These are phyloP conservation scores for Oryza brachyantha DNA, from an alignment of 176 grass and related monocot species.

Conservation along the genomic window DNA sequence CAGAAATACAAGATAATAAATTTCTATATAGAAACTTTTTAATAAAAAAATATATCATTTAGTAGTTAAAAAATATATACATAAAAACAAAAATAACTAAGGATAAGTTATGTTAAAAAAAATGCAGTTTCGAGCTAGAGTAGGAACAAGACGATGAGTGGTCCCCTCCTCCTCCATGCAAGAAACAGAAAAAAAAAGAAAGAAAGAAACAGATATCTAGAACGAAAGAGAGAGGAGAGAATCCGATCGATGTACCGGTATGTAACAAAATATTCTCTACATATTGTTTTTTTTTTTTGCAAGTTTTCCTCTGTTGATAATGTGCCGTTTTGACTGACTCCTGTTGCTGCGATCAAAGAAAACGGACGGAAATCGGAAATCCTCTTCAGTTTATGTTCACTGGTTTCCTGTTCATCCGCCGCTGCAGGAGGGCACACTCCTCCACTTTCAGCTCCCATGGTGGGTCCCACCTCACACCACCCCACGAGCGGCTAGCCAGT, in stretches of 20 bases:
- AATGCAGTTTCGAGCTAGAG: too few relatives aligned
- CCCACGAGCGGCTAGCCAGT: not conserved
- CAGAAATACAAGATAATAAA: too few relatives aligned
- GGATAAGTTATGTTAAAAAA: too few relatives aligned
- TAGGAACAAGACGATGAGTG: too few relatives aligned
- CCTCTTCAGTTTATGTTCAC: not conserved
- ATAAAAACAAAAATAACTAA: too few relatives aligned
- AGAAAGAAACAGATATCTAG: too few relatives aligned
- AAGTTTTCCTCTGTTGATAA: not conserved
- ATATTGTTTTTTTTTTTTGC: not conserved
- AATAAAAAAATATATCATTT: too few relatives aligned
- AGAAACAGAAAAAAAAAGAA: too few relatives aligned
- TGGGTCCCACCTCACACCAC: not conserved
- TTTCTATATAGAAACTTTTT: too few relatives aligned
- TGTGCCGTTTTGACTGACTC: not conserved
- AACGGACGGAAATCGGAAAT: not conserved
- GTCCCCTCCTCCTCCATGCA: too few relatives aligned
- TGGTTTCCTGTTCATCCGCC: conserved; percentile 2
- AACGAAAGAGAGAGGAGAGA: not conserved
- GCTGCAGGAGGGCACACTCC: not conserved
- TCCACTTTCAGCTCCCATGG: not conserved
- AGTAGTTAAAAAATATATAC: too few relatives aligned
- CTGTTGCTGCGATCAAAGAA: conserved; percentile 3
- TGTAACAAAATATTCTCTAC: not conserved
- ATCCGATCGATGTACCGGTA: not conserved